Conservation (phyloP, 108 stramenopile genomes). For the Cyclotella atomus region DNA sequence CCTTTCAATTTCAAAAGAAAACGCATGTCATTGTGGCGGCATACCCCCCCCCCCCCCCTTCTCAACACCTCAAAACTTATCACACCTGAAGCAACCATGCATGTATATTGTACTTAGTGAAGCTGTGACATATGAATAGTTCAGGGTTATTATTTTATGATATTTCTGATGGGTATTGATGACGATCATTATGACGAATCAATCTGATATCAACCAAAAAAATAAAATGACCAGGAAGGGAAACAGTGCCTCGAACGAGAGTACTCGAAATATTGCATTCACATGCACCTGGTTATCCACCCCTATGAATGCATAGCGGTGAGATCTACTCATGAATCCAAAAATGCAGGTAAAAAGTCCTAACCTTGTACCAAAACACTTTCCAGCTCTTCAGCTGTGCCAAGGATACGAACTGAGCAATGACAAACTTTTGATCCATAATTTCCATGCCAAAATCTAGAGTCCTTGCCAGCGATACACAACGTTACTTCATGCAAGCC, state of each 20-base stretch:
- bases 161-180: too few species aligned
- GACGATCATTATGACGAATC: background rate
- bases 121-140: too few species aligned
- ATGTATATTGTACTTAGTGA: too few species aligned
- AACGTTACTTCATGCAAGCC: conserved; percentile 39
- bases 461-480: conserved; percentile 63
- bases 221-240: conserved; percentile 9
- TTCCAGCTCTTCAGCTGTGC: conserved; percentile 36
- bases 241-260: conserved; percentile 11
- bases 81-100: too few species aligned
- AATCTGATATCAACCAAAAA: conserved; percentile 17
- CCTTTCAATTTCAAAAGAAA: too few species aligned
- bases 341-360: background rate
- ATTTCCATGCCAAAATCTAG: conserved; percentile 60
- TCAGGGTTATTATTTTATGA: too few species aligned
- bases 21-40: too few species aligned
- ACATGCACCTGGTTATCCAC: background rate
- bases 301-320: too few species aligned
- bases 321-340: background rate
- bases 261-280: too few species aligned
- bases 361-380: conserved; percentile 20
- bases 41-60: too few species aligned
- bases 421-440: conserved; percentile 71
- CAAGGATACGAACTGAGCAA: conserved; percentile 60
- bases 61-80: too few species aligned